A percentile compares a stretch with the other conserved stretches of the same genome.
Evolutionary conservation across 805 yeast species (phyloP).

Genomic region (Saccharomycopsis fibuligera): DNA sequence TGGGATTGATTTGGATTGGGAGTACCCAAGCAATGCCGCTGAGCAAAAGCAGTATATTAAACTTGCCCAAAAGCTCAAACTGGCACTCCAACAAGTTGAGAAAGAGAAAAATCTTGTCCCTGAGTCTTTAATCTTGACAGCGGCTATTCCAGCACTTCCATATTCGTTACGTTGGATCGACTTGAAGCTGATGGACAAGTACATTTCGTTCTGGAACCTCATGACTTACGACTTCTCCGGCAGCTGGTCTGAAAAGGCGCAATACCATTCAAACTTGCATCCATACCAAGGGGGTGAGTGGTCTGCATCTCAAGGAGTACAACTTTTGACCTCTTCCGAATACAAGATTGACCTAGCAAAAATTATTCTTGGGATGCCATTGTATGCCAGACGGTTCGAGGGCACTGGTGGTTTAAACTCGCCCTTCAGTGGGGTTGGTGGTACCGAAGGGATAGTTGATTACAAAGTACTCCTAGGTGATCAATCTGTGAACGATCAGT

Average conservation of each 20-base stretch:
- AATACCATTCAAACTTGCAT: slow-evolving; percentile 67
- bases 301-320: slow-evolving; percentile 45
- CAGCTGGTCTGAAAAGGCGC: slow-evolving; percentile 56
- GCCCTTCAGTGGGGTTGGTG: slow-evolving; percentile 38
- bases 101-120: slow-evolving; percentile 20
- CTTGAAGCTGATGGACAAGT: slow-evolving; percentile 48
- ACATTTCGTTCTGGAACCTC: slow-evolving; percentile 68
- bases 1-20: slow-evolving; percentile 95
- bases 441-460: slow-evolving; percentile 44
- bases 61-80: slow-evolving; percentile 37
- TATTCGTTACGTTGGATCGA: slow-evolving; percentile 39
- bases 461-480: slow-evolving; percentile 49
- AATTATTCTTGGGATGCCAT: slow-evolving; percentile 78
- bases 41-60: slow-evolving; percentile 42
- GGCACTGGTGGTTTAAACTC: slow-evolving; percentile 37
- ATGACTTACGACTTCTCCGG: slow-evolving; percentile 93
- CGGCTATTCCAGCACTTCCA: slow-evolving; percentile 71
- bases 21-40: slow-evolving; percentile 52
- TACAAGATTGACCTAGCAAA: slow-evolving; percentile 38
- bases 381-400: slow-evolving; percentile 62
- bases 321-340: slow-evolving; percentile 36
- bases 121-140: slow-evolving; percentile 43
- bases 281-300: slow-evolving; percentile 31
- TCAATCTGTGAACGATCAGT: slow-evolving; percentile 36
- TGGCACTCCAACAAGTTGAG: slow-evolving; percentile 36